A percentile compares a stretch with the other conserved stretches of the same genome.
phyloP scores from a whole-genome alignment of 2,329 filamentous ascomycete genomes.

The Byssochlamys sp. region DNA sequence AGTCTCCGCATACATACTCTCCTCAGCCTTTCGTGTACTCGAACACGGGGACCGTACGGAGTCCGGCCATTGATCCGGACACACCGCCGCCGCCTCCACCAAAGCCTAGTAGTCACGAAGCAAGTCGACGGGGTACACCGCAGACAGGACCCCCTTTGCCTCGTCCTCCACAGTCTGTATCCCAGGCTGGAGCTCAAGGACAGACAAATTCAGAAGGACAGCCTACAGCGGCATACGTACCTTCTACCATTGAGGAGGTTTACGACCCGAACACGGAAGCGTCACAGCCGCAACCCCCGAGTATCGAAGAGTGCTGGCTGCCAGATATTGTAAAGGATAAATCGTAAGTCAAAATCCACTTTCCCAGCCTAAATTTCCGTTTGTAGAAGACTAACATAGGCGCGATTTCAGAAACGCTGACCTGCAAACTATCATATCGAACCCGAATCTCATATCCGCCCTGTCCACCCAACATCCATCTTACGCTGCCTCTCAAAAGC shows the following conservation, averaged over 20 bases:
- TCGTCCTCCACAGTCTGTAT: slow-evolving; percentile 33
- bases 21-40: slow-evolving; percentile 16
- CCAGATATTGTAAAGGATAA: slow-evolving; percentile 69
- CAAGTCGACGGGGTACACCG: slow-evolving; percentile 58
- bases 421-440: slow-evolving; percentile 70
- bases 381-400: background rate
- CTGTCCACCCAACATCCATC: slow-evolving; percentile 69
- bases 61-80: slow-evolving; percentile 36
- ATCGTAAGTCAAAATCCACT: slow-evolving; percentile 49
- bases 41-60: slow-evolving; percentile 10
- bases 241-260: slow-evolving; percentile 5
- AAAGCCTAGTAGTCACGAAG: slow-evolving; percentile 60
- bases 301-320: slow-evolving; percentile 60
- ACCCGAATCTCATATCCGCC: slow-evolving; percentile 59
- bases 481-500: slow-evolving; percentile 53
- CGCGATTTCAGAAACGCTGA: slow-evolving; percentile 18
- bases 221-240: background rate
- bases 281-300: slow-evolving; percentile 21
- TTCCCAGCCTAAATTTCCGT: slow-evolving; percentile 6
- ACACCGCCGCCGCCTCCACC: slow-evolving; percentile 61
- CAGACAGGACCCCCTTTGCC: slow-evolving; percentile 38
- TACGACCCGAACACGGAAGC: slow-evolving; percentile 7
- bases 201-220: slow-evolving; percentile 7
- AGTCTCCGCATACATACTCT: slow-evolving; percentile 15
- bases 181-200: slow-evolving; percentile 17